phyloP scores from a whole-genome alignment of 257 asterid species.

The Leonotis leonurus region DNA sequence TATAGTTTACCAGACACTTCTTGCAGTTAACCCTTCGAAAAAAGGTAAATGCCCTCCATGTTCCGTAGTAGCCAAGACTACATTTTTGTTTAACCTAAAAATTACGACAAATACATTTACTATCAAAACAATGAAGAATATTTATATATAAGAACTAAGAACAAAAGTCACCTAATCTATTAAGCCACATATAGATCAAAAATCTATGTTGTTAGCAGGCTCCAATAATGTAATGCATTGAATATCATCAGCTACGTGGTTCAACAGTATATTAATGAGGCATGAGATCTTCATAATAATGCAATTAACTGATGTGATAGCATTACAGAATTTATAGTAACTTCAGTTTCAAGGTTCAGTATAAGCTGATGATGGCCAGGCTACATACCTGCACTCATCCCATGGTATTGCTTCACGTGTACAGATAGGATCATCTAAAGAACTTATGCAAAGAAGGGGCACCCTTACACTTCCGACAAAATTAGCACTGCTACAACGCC shows the following conservation, averaged over 20 bases:
- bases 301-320: neutral
- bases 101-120: neutral
- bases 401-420: slow-evolving; percentile 90
- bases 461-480: slow-evolving; percentile 63
- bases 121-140: neutral
- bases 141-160: neutral
- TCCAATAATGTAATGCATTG: too few species aligned
- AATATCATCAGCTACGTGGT: neutral
- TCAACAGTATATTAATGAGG: neutral
- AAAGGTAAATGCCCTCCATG: slow-evolving; percentile 86
- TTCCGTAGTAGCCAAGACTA: slow-evolving; percentile 66
- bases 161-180: neutral
- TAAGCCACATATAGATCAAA: neutral
- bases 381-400: slow-evolving; percentile 64
- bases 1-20: slow-evolving; percentile 46
- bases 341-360: neutral
- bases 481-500: slow-evolving; percentile 65
- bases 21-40: slow-evolving; percentile 75
- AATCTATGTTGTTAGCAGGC: too few species aligned
- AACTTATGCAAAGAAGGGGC: slow-evolving; percentile 83
- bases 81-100: slow-evolving; percentile 59
- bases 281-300: neutral
- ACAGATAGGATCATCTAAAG: slow-evolving; percentile 91
- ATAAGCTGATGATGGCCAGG: neutral
- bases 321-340: neutral